Percentiles rank a stretch among this genome's conserved stretches.
phyloP scores from a whole-genome alignment of 2,329 filamentous ascomycete species.

The Aspergillus glaucus region DNA sequence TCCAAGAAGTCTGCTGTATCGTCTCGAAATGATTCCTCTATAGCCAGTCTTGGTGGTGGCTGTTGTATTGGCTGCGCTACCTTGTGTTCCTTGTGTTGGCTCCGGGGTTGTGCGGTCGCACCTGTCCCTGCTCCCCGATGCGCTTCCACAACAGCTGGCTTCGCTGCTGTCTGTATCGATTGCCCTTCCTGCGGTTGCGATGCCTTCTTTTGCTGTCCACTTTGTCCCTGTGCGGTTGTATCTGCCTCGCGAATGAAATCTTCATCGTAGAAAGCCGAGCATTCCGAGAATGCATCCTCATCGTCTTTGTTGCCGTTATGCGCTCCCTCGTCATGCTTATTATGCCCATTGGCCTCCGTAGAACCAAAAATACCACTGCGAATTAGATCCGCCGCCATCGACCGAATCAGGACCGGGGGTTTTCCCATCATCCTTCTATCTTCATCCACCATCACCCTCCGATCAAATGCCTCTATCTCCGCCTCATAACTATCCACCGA shows the following conservation, averaged over 20 bases:
- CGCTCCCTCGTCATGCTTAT: background rate
- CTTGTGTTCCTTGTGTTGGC: background rate
- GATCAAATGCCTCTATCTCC: slow-evolving; percentile 2
- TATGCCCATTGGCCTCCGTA: background rate
- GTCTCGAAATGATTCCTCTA: slow-evolving; percentile 26
- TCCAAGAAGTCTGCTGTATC: slow-evolving; percentile 28
- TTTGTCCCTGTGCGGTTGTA: slow-evolving; percentile 2
- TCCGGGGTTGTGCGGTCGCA: slow-evolving; percentile 3
- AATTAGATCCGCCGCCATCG: background rate
- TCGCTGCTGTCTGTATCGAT: no score
- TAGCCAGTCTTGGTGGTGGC: background rate
- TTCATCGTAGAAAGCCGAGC: slow-evolving; percentile 26
- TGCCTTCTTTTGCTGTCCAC: background rate
- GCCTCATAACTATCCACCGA: no score
- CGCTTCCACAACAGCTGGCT: no score
- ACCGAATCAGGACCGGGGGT: background rate
- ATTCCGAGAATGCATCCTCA: slow-evolving; percentile 29
- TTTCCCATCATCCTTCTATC: background rate
- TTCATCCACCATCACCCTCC: background rate
- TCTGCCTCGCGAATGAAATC: slow-evolving; percentile 21
- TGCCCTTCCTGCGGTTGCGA: background rate
- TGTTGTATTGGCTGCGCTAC: background rate
- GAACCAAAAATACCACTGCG: background rate
- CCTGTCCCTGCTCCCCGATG: slow-evolving; percentile 14
- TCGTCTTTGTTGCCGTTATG: slow-evolving; percentile 7